Evolutionary conservation across 2,329 filamentous ascomycete species (phyloP), one percentile per base, ranked within the genome.

Genomic region (Diaporthe sp.): DNA sequence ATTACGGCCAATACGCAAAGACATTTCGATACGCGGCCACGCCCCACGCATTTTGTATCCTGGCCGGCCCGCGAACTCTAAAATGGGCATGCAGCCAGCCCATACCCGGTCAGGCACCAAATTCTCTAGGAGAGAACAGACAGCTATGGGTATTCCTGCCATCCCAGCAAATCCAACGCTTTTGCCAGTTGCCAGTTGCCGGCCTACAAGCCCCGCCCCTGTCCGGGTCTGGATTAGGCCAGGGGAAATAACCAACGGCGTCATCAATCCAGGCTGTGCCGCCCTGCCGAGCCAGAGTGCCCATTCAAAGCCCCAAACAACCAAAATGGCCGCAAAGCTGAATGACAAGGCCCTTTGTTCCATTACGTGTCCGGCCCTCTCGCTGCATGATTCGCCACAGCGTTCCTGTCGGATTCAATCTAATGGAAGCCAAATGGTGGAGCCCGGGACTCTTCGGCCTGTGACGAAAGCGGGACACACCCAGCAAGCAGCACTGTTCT

Each of bases 81-180:
- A 72, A 72, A 72, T 64, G 64, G 69, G 69, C 69, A 71, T 58
- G 55, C 68, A 72, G 33, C 57, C 45, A 64, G 25, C 38, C 42
- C 45, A 54, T 38, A 17, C 64, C 47, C 47, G n/a, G 47, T 28
- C 64, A 38, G 45, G 64, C 30, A 50, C 61, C 61, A 35, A 38
- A 33, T 4, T 54, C 40, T 30, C 40, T 40, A 38, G n/a, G n/a
- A 25, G 17, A 40, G 35, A 40, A 60, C 60, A 47, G 40, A 52
- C 64, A 40, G 64, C 47, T 25, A 71, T 30, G 8, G 55, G 40
- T 9, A 52, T 50, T 38, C 47, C 12, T 15, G 42, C 33, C 25
- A 28, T 40, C 40, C 57, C 54, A 47, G 60, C 40, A 40, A 40
- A 45, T 64, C 25, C 58, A 57, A 45, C 54, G 30, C 28, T 58